Evolutionary conservation across 495 filamentous ascomycete species (phyloP), one percentile per base, ranked within the genome.

Genomic region (Neurospora intermedia): DNA sequence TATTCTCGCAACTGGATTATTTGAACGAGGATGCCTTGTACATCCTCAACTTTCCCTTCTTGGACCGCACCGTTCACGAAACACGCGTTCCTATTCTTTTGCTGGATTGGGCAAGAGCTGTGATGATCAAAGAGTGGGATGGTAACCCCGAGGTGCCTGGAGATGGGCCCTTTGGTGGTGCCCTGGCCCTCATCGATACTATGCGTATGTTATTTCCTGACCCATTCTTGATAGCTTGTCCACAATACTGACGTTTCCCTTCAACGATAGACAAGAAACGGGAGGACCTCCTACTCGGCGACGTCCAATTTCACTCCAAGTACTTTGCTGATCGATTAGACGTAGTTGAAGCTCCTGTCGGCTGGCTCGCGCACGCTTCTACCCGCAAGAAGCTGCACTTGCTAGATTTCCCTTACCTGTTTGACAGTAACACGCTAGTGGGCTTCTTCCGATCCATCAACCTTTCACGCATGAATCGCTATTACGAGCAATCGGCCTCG

Each of bases 401-500:
- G 2, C 83, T 98, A 4, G 90, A 93, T 48, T 92, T 92, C 74
- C 88, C 93, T 2, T 97, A 93, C 79, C 83, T 98, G 0, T 97
- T 97, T 70, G 89, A 86, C 39, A 88, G 90, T 0, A 85, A 90
- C 1, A 87, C 88, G 15, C 82, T 96, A 9, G 91, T 97, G 45
- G 91, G 89, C 0, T 97, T 94, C 77, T 97, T 97, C 77, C 91
- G 94, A 5, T 88, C 93, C n/a, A 88, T 97, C 73, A 97, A 97
- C 76, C 91, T 92, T 75, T 89, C 90, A 0, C 85, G 86, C 38
- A 97, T 98, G 94, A 92, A 88, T 31, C 88, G 89, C 69, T 86
- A 90, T 9, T 93, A 88, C 76, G 92, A 95, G 76, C 85, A 88
- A 69, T 88, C 93, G 0, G 89, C 87, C 76, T 89, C 88, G 0